phyloP scores from a whole-genome alignment of 2,329 filamentous ascomycete species.

The Teratosphaeria epicoccoides region DNA sequence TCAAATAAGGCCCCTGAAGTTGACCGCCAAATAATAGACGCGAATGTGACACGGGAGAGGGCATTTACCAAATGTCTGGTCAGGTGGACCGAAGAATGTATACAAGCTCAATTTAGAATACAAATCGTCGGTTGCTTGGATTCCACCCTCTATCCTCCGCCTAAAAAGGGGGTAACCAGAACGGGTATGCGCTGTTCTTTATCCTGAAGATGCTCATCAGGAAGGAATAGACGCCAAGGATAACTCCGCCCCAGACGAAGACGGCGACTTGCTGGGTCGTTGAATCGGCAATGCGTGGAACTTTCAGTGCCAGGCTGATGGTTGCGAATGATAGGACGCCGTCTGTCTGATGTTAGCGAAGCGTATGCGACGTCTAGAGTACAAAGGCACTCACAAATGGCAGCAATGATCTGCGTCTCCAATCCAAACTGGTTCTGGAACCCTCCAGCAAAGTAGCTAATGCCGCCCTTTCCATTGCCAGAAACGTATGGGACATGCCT shows the following conservation, averaged over 20 bases:
- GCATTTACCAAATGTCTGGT: too few species aligned
- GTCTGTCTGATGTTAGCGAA: slow-evolving; percentile 36
- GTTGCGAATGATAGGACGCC: slow-evolving; percentile 77
- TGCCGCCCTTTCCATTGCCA: slow-evolving; percentile 71
- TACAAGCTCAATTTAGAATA: not conserved
- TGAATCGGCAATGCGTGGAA: slow-evolving; percentile 72
- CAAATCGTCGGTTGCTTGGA: not conserved
- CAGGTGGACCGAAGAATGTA: not conserved
- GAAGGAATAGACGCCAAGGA: slow-evolving; percentile 85
- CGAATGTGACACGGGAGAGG: too few species aligned
- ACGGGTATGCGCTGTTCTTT: slow-evolving; percentile 93
- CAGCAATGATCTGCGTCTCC: slow-evolving; percentile 90
- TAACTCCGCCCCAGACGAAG: slow-evolving; percentile 63
- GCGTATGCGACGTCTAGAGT: not conserved
- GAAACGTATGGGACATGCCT: slow-evolving; percentile 87
- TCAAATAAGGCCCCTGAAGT: too few species aligned
- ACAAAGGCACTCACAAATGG: slow-evolving; percentile 61
- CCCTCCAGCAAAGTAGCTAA: slow-evolving; percentile 80
- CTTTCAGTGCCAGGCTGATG: slow-evolving; percentile 84
- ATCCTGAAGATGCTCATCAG: slow-evolving; percentile 84
- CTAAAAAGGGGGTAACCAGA: slow-evolving; percentile 82
- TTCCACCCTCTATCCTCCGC: not conserved
- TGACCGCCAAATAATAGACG: not conserved
- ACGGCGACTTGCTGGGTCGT: slow-evolving; percentile 72
- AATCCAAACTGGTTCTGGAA: slow-evolving; percentile 92